Base-by-base conservation (phyloP, 805 yeast genomes). In the Nakazawaea peltata region DNA sequence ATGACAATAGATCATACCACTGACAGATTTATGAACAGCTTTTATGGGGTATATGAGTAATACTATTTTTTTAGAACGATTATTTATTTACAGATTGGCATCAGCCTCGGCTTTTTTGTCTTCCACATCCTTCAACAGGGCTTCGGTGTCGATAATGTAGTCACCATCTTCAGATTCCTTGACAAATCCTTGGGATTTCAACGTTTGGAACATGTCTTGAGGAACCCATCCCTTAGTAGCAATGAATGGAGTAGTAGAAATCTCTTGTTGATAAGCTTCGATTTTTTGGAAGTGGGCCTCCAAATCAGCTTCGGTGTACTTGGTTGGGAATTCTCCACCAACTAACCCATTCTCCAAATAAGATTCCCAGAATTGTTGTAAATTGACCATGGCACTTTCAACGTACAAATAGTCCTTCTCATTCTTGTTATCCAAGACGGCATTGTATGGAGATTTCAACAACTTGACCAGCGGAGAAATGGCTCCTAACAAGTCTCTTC, bases 181-280 rank as follows among this genome's bases (percentile, higher is more conserved):
- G 38, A 90, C 64, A 38, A 80, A 65, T 1, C 90, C 92, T 41
- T 77, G 77, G 15, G 75, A 73, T 27, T 76, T 57, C 48, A 85
- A 65, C 32, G 72, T 71, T 23, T 75, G 80, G 51, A 90, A 88
- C 81, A 86, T 76, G 52, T 86, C 95, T 53, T 86, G 95, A 13
- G 97, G 96, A 39, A 92, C 72, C 95, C 97, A 90, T 4, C 96
- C 96, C 36, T 83, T 81, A 17, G 96, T 82, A 31, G 90, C 90
- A 21, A 84, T 80, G 57, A 86, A 88, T 28, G 97, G 96, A 33
- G 77, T 69, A 5, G 77, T 65, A 25, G 80, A 69, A 31, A 82
- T 59, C 45, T 74, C 76, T 43, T 71, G 61, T 57, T 85, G 90
- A 63, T 84, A 82, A 21, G 66, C 70, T 40, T 72, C 77, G 46